phyloP scores from a whole-genome alignment of 768 basidiomycete genomes.

The Pleurotus djamor region DNA sequence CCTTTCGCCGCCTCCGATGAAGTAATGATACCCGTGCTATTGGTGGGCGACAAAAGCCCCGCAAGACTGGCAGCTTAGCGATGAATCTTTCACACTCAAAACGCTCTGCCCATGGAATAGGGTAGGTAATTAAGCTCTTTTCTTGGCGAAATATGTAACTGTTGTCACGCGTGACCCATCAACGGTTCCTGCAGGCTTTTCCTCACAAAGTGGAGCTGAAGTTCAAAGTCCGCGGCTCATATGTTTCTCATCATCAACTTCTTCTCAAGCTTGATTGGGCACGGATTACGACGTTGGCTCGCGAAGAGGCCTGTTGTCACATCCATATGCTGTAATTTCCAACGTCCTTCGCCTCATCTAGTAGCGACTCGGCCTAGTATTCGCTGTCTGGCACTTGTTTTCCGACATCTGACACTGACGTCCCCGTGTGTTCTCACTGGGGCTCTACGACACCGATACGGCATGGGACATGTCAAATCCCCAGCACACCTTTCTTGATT shows the following conservation, averaged over 20 bases:
- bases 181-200: too few species aligned
- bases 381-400: background rate
- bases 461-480: background rate
- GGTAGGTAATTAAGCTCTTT: background rate
- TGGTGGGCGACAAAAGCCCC: background rate
- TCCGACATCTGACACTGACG: slow-evolving; percentile 3
- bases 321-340: background rate
- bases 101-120: too few species aligned
- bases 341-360: background rate
- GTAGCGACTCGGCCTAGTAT: background rate
- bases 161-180: too few species aligned
- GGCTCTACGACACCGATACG: background rate
- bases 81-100: too few species aligned
- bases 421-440: too few species aligned
- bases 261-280: background rate
- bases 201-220: background rate
- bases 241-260: background rate
- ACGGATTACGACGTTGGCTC: background rate
- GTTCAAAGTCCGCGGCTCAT: background rate
- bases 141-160: background rate
- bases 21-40: background rate
- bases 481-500: background rate
- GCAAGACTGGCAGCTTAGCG: too few species aligned
- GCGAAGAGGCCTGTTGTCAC: background rate
- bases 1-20: background rate